Conservation (phyloP, 345 rosid genomes). For the Ricinus communis region DNA sequence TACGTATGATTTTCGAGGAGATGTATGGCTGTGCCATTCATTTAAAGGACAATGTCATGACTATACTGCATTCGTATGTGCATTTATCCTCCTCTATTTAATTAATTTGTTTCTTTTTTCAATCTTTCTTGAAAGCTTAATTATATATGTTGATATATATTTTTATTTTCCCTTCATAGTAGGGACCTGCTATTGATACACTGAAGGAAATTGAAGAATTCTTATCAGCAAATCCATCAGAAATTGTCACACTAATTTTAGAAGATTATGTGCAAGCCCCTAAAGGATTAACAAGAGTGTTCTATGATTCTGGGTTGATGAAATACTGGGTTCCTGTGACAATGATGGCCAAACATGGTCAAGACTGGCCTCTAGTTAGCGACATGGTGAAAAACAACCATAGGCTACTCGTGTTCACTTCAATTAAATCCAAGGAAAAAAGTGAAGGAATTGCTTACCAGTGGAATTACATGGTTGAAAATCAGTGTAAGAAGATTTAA, state of each 20-base stretch:
- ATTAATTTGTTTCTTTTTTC: too few species aligned
- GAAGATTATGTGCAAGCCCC: constrained; percentile 63
- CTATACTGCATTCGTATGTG: constrained; percentile 58
- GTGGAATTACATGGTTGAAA: constrained; percentile 82
- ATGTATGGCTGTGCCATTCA: constrained; percentile 77
- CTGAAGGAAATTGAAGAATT: constrained; percentile 60
- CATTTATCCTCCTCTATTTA: neutral
- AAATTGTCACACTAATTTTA: constrained; percentile 55
- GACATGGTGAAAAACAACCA: constrained; percentile 60
- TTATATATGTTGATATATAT: neutral
- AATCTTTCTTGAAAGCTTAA: neutral
- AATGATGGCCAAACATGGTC: constrained; percentile 56
- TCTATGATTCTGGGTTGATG: constrained; percentile 59
- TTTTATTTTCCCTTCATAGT: neutral
- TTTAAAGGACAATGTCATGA: constrained; percentile 54
- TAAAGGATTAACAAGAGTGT: constrained; percentile 56
- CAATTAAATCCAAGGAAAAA: constrained; percentile 47
- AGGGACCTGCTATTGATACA: constrained; percentile 63
- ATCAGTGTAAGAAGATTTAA: constrained; percentile 46
- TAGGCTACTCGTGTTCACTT: constrained; percentile 62
- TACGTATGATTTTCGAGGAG: constrained; percentile 60
- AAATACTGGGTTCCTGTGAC: constrained; percentile 59
- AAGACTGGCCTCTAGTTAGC: constrained; percentile 64
- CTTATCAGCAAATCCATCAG: constrained; percentile 52
- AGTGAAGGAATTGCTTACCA: constrained; percentile 72